Evolutionary conservation across 495 filamentous ascomycete genomes (phyloP).

Genomic region (Podospora bellae-mahoneyi): DNA sequence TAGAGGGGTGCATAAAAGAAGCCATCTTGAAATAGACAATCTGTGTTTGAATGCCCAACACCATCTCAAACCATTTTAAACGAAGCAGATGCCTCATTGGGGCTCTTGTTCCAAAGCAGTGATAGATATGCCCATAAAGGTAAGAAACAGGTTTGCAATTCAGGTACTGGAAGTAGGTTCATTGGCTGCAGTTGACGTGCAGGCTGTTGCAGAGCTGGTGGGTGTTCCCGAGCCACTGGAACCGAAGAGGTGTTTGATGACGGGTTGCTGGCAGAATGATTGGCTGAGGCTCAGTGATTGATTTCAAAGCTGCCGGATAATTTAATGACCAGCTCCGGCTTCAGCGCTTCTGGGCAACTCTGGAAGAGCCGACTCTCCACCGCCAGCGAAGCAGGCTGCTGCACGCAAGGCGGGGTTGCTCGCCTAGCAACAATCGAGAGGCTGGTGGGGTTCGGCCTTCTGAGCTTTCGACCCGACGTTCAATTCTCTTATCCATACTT

Average conservation of each 20-base stretch:
- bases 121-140: neutral
- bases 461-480: conserved; percentile 37
- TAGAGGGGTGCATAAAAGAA: conserved; percentile 2
- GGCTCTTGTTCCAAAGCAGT: neutral
- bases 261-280: neutral
- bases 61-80: neutral
- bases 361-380: conserved; percentile 5
- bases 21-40: neutral
- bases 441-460: conserved; percentile 40
- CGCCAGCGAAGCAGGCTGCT: conserved; percentile 10
- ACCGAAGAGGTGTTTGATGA: neutral
- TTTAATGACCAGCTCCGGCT: neutral
- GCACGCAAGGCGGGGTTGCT: conserved; percentile 30
- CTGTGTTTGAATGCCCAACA: neutral
- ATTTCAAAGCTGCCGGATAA: conserved; percentile 8
- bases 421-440: conserved; percentile 40
- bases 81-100: neutral
- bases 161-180: neutral
- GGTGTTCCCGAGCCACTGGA: neutral
- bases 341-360: neutral
- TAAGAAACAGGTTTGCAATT: neutral
- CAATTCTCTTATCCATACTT: conserved; percentile 35
- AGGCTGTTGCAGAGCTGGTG: neutral
- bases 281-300: neutral
- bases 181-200: conserved; percentile 7